Evolutionary conservation across 495 filamentous ascomycete genomes (phyloP), one percentile per base, ranked within the genome.

Genomic region (Filosporella fistucella): DNA sequence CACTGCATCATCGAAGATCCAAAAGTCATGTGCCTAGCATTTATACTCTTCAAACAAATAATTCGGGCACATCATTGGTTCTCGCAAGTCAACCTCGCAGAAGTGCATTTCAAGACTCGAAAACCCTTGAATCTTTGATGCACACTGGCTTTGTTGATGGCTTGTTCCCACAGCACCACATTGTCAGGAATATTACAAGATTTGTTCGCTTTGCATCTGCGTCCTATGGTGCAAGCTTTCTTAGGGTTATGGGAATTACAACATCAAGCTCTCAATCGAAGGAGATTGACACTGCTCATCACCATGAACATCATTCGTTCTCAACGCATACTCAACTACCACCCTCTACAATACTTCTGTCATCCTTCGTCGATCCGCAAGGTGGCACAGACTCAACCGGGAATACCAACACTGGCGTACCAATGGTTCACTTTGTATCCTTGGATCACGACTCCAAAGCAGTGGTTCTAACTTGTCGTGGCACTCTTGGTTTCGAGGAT

Each of bases 191-290:
- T 56, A 78, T 89, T 13, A 71, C 81, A 14, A 77, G 86, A 26
- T 91, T 86, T 56, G 83, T 83, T 64, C 82, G 85, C 0, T 90
- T 88, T 60, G 78, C 86, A 1, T 87, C 85, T 11, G 86, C 86
- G 0, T 81, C 83, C 0, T 91, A 91, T 48, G 86, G 86, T 1
- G 74, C 82, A 3, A 79, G 71, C 49, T 88, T 89, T 21, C 70
- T 89, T 21, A 75, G 79, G 30, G 67, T 88, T 13, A 77, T 89
- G 72, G 86, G 86, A 3, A 78, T 88, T 39, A 63, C 37, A 26
- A 52, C 51, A 17, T 43, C 64, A 5, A 42, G 55, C 7, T 50
- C 45, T 5, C 23, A 43, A 11, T 9, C 21, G 1, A 59, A 50
- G 38, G 55, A 57, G n/a, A 59, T 51, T 23, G 56, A 63, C 24